Base-by-base conservation (phyloP, 2,329 filamentous ascomycete species). In the Ophiostoma sp. region DNA sequence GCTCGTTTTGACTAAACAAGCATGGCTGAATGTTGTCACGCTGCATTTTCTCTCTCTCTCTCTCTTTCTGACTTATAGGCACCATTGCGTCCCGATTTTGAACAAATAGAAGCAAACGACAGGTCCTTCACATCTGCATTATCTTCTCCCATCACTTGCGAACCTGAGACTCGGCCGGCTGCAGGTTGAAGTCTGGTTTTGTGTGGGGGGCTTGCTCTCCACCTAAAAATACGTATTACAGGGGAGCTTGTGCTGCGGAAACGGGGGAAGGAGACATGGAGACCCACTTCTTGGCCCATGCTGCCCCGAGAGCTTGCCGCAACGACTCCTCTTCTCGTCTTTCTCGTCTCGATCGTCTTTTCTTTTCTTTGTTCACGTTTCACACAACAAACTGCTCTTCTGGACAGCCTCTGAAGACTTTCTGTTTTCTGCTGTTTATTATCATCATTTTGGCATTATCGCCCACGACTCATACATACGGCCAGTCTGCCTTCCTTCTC, bases 191-290 rank as follows among this genome's bases (percentile, higher is more conserved):
- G 22, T 22, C n/a, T 68, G n/a, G 45, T 55, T 39, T 61, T 36
- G 33, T 48, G 52, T 61, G 19, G 45, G 28, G 66, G 68, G 19
- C 15, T 9, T 69, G 45, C 50, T 28, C 64, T 42, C 33, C 42
- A 66, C 22, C 33, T n/a, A n/a, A n/a, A 19, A 64, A 22, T 28
- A 48, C 42, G 42, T 48, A 19, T 48, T 48, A 48, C 42, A 63
- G 33, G 61, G 61, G 61, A 45, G 61, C 59, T 64, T 64, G 36
- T 64, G 59, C 36, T 45, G 61, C 61, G 61, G 61, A 66, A 70
- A 57, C 52, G 25, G 39, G 50, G 69, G 69, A 71, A 71, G 69
- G 55, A 71, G 70, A 64, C 57, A 50, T 12, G 52, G 17, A 33
- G 70, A 52, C 69, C 69, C 69, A 59, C 70, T 52, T 48, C 7